Evolutionary conservation across 164 flowering plant species (phyloP), one percentile per base, ranked within the genome.

Genomic region (Stephania japonica): DNA sequence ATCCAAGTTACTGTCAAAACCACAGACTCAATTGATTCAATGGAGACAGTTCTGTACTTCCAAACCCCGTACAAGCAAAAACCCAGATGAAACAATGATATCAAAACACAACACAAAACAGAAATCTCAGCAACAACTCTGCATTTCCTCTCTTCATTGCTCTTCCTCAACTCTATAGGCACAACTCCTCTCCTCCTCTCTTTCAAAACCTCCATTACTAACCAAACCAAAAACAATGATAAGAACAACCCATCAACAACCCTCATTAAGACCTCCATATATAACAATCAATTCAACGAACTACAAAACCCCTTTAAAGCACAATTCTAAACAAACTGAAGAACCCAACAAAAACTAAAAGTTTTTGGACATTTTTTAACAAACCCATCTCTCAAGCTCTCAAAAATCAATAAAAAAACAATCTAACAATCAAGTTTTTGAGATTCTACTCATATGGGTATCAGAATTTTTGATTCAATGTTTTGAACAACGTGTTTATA

Each of bases 1-100:
- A 74, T 42, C 97, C 94, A 91, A 44, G 87, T 81, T 56, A 81
- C 2, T 18, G 76, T 72, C 6, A 73, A 47, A 67, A 75, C 75
- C 64, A 78, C 68, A 56, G 78, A 72, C 9, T 75, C 81, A 7
- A 42, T 26, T 49, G 78, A 73, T 11, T 75, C 81, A 7, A 42
- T 26, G 42, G 72, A 4, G 16, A 83, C 3, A 25, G 44, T 38
- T 68, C 79, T 74, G 27, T 16, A 71, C 38, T 42, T 78, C 85
- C 80, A 86, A 75, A 73, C 70, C 43, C 80, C 80, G 78, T 79
- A 84, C 27, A 75, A 12, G 50, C 81, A 82, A 73, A 79, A 86
- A 70, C 85, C 85, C 71, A 87, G 21, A 68, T 87, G 74, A 1
- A 74, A 80, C 66, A 77, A 1, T 1, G 82, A 75, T 70, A 90